Evolutionary conservation across 805 yeast genomes (phyloP).

Genomic region (Nakazawaea molendinolei): DNA sequence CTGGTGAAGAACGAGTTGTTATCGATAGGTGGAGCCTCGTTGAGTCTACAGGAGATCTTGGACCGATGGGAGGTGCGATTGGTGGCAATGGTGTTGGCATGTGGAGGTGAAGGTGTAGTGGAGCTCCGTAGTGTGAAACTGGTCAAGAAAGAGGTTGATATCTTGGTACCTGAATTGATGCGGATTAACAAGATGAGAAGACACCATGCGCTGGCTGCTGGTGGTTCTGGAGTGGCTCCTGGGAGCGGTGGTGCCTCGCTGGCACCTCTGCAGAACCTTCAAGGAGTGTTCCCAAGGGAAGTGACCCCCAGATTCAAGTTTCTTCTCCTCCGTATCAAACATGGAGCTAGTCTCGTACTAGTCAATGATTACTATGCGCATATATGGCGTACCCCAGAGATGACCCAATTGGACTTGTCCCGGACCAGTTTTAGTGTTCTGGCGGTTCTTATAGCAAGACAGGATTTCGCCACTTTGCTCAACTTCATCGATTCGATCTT

Average conservation of each 20-base stretch:
- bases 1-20: constrained; percentile 3
- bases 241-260: too few species aligned
- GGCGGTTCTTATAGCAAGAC: constrained; percentile 20
- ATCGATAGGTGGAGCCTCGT: constrained; percentile 31
- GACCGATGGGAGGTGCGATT: constrained; percentile 34
- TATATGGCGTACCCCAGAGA: constrained; percentile 22
- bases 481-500: constrained; percentile 15
- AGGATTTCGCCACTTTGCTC: constrained; percentile 21
- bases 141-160: constrained; percentile 21
- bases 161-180: constrained; percentile 20
- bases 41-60: constrained; percentile 38
- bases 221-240: too few species aligned
- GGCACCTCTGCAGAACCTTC: too few species aligned
- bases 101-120: constrained; percentile 14
- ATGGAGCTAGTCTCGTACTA: constrained; percentile 33
- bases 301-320: constrained; percentile 20
- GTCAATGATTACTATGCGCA: constrained; percentile 39
- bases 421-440: constrained; percentile 17
- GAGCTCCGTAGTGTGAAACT: constrained; percentile 17
- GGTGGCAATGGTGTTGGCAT: constrained; percentile 17
- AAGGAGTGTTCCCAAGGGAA: constrained; percentile 16
- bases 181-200: constrained; percentile 13
- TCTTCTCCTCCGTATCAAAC: constrained; percentile 33
- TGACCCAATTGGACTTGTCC: constrained; percentile 6
- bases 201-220: constrained; percentile 5